Base-by-base conservation (phyloP, 75 land plant species). In the Sequoiadendron giganteum region DNA sequence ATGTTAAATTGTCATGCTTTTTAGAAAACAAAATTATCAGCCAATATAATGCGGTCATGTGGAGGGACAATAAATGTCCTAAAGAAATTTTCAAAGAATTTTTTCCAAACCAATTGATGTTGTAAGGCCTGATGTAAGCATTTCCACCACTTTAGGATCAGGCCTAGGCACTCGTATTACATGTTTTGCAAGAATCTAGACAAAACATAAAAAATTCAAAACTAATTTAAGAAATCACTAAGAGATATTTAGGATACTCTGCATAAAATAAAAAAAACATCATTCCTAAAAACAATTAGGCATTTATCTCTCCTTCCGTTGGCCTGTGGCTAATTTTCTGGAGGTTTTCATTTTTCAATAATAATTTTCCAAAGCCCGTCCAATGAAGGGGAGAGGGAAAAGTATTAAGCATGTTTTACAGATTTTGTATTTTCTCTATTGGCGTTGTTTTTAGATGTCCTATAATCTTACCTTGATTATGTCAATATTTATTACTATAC, bases 61-160 rank as follows among this genome's bases (percentile, higher is more conserved):
- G 8, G n/a, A 68, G 1, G 72, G 30, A 68, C 10, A 68, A 28
- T 68, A 68, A 68, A 25, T 25, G n/a, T 28, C 72, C 72, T 68
- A 25, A 2, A 21, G 30, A 78, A 21, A 79, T 47, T 39, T 79
- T 11, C 8, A 21, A 28, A 79, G 32, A 84, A 98, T 99, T 99
- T 94, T 92, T 87, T 97, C 97, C 42, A 98, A 87, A 47, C 94
- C 95, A 92, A 98, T 94, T 38, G 99, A 97, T 61, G 99, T n/a
- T n/a, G n/a, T n/a, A n/a, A n/a, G n/a, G n/a, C n/a, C n/a, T n/a
- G n/a, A n/a, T n/a, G n/a, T n/a, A 72, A 98, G 95, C 94, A 98
- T 95, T 2, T 99, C 97, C 87, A 98, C 95, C 61, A 95, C 94
- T 92, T 98, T 99, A 76, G 99, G 97, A 90, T 93, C 94, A 68